Evolutionary conservation across 805 yeast genomes (phyloP).

Genomic region (Teunomyces lycoperdinae): DNA sequence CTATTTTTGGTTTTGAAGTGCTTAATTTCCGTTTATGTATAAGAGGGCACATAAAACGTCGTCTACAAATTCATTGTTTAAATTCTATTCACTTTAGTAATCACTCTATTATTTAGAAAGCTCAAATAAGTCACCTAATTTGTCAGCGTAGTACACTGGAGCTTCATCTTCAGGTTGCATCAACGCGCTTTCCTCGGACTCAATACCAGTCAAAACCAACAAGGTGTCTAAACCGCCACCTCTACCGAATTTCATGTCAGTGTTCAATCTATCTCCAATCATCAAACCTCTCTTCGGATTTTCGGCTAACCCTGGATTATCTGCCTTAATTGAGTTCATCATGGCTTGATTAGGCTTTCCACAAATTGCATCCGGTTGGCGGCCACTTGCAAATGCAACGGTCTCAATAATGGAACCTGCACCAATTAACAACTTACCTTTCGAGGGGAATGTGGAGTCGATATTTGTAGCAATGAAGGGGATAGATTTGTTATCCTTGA

Average conservation of each 20-base stretch:
- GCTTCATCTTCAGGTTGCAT: slow-evolving; percentile 35
- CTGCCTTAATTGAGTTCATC: slow-evolving; percentile 84
- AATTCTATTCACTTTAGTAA: not conserved
- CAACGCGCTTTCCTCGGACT: slow-evolving; percentile 61
- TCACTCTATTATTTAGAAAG: slow-evolving; percentile 18
- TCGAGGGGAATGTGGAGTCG: slow-evolving; percentile 91
- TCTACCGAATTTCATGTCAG: slow-evolving; percentile 90
- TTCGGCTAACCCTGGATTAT: slow-evolving; percentile 44
- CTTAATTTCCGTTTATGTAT: not conserved
- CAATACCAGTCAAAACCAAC: slow-evolving; percentile 89
- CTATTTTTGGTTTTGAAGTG: not conserved
- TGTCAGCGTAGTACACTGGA: slow-evolving; percentile 69
- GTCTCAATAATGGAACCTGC: slow-evolving; percentile 90
- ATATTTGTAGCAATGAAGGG: slow-evolving; percentile 90
- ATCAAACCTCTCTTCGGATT: slow-evolving; percentile 68
- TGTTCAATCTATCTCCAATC: slow-evolving; percentile 94
- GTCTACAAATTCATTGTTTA: not conserved
- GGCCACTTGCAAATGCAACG: slow-evolving; percentile 69
- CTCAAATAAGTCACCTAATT: slow-evolving; percentile 75
- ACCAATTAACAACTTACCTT: slow-evolving; percentile 85
- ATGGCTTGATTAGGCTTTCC: slow-evolving; percentile 90
- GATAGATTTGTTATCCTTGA: slow-evolving; percentile 51
- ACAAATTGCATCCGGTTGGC: slow-evolving; percentile 77
- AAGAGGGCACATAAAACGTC: not conserved
- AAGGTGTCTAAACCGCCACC: slow-evolving; percentile 85